Conservation (phyloP, 1,284 basidiomycete species). For the Moesziomyces aphidis region DNA sequence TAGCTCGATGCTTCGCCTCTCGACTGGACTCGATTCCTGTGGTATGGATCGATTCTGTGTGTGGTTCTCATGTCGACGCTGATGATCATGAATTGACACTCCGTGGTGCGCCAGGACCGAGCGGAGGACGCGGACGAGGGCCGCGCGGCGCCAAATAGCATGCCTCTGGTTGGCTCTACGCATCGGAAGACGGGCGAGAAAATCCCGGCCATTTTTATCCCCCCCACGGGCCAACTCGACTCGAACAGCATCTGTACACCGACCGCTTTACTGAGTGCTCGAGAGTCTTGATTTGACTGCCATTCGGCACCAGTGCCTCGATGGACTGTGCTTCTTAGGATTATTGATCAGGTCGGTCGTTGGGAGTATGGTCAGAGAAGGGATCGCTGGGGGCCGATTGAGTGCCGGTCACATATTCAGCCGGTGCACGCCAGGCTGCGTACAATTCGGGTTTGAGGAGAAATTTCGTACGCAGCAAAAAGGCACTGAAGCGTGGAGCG, state of each 20-base stretch:
- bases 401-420: not conserved
- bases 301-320: not conserved
- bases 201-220: not conserved
- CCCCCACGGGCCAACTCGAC: no score
- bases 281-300: constrained; percentile 2
- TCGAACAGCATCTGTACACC: not conserved
- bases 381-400: no score
- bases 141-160: not conserved
- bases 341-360: not conserved
- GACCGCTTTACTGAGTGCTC: constrained; percentile 2
- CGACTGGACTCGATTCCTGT: not conserved
- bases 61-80: not conserved
- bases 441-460: not conserved
- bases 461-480: not conserved
- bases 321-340: no score
- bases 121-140: not conserved
- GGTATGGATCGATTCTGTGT: not conserved
- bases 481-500: not conserved
- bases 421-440: not conserved
- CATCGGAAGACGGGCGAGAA: not conserved
- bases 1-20: no score
- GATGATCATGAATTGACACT: not conserved
- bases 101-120: not conserved
- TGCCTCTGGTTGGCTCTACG: not conserved
- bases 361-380: not conserved